Conservation (phyloP, 2,329 filamentous ascomycete genomes). For the Chrysoporthe deuterocubensis region DNA sequence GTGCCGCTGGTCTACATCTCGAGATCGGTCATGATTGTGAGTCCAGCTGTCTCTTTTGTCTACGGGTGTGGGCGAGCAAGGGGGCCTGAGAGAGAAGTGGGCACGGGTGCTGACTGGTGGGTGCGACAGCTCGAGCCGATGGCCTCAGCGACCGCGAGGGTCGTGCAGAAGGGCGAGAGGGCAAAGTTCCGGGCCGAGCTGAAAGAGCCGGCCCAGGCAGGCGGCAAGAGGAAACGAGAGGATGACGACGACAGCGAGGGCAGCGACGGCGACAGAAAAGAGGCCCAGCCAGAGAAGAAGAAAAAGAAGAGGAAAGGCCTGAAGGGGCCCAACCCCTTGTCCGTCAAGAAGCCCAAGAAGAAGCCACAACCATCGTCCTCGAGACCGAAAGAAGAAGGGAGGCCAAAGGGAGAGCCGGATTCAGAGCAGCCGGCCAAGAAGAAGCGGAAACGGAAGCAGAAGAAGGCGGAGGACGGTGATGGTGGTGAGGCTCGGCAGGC, state of each 20-base stretch:
- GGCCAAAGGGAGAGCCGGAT: slow-evolving; percentile 29
- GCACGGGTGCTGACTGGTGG: slow-evolving; percentile 19
- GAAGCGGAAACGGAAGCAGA: slow-evolving; percentile 44
- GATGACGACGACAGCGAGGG: slow-evolving; percentile 43
- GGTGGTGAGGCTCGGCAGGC: slow-evolving; percentile 27
- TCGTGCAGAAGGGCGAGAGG: slow-evolving; percentile 70
- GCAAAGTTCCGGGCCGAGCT: slow-evolving; percentile 75
- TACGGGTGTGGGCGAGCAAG: background rate
- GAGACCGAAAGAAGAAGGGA: slow-evolving; percentile 23
- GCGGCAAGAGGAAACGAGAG: slow-evolving; percentile 55
- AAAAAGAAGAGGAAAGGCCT: slow-evolving; percentile 38
- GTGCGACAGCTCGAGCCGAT: slow-evolving; percentile 61
- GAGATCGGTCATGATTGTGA: slow-evolving; percentile 75
- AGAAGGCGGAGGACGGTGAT: slow-evolving; percentile 28
- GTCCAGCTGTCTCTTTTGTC: background rate
- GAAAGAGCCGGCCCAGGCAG: slow-evolving; percentile 44
- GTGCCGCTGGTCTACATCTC: slow-evolving; percentile 80
- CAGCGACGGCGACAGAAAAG: slow-evolving; percentile 31
- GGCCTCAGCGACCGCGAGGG: slow-evolving; percentile 66
- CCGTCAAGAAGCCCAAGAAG: slow-evolving; percentile 33
- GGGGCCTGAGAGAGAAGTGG: slow-evolving; percentile 3
- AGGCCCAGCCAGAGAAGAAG: slow-evolving; percentile 36
- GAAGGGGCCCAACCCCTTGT: slow-evolving; percentile 42
- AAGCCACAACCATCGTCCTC: slow-evolving; percentile 12
- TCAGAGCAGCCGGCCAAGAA: slow-evolving; percentile 38